Percentiles rank a stretch among this genome's conserved stretches.
phyloP scores from a whole-genome alignment of 2,329 filamentous ascomycete genomes.

The Dactylellina sp. region DNA sequence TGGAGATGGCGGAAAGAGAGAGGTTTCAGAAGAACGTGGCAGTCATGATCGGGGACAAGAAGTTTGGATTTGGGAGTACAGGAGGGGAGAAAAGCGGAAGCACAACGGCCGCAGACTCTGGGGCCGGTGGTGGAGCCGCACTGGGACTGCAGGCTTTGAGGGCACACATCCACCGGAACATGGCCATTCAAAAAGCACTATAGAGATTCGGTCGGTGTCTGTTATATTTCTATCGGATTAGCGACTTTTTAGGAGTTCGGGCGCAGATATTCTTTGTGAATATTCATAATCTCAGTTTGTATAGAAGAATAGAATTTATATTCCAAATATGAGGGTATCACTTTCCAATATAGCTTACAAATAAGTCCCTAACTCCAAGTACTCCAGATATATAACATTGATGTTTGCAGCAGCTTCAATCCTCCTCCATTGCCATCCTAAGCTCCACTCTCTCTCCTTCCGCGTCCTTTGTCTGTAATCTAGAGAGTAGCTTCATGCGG shows the following conservation, averaged over 20 bases:
- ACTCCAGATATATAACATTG: slow-evolving; percentile 17
- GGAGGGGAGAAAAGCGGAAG: background rate
- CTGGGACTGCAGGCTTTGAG: slow-evolving; percentile 43
- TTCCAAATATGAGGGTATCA: slow-evolving; percentile 26
- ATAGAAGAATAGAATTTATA: background rate
- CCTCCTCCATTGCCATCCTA: slow-evolving; percentile 45
- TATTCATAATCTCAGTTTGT: background rate
- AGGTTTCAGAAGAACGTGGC: slow-evolving; percentile 55
- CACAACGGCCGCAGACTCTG: background rate
- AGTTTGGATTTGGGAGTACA: slow-evolving; percentile 40
- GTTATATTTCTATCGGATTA: slow-evolving; percentile 14
- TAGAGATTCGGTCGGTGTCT: slow-evolving; percentile 1
- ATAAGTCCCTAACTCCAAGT: background rate
- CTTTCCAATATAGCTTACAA: slow-evolving; percentile 1
- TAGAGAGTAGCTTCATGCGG: slow-evolving; percentile 20
- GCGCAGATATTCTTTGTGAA: background rate
- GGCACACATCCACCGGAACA: slow-evolving; percentile 46
- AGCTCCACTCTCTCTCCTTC: slow-evolving; percentile 23
- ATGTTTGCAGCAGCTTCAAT: slow-evolving; percentile 10
- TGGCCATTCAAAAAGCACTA: slow-evolving; percentile 50
- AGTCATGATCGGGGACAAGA: slow-evolving; percentile 45
- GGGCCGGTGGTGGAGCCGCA: slow-evolving; percentile 22
- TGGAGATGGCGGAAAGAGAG: slow-evolving; percentile 41
- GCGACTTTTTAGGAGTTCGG: slow-evolving; percentile 25
- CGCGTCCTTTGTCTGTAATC: background rate